Base-by-base conservation (phyloP, 78 protist genomes). In the Chrysochromulina tobinii region DNA sequence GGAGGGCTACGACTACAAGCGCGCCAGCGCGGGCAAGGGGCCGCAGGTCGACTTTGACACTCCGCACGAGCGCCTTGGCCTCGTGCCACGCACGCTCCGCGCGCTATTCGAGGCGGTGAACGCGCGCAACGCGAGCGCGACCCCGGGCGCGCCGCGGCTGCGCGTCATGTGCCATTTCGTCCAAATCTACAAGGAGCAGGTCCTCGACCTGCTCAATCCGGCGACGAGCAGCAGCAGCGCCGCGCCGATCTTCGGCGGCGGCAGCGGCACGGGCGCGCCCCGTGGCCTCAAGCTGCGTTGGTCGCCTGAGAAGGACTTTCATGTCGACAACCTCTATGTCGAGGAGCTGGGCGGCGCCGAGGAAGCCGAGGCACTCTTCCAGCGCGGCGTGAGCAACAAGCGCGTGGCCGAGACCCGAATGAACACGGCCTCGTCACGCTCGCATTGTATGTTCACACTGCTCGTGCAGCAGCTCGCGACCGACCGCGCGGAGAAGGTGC, bases 361-460 rank as follows among this genome's bases (percentile, higher is more conserved):
- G 20, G n/a, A 86, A 3, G 89, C 73, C 55, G 51, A 38, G 50
- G 20, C 11, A 23, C 69, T 88, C 69, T 58, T 88, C 14, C 27
- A 88, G 67, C 21, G 38, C 54, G 94, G 94, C 61, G 85, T 23
- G 6, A 20, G 58, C 59, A 1, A 17, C 57, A 92, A 96, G 1
- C 91, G 90, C 11, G 90, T 95, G n/a, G 97, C 95, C 2, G 54
- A 92, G 77, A 96, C 98, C 8, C 73, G 87, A 55, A 95, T 96
- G 97, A 96, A 96, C 95, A 93, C 92, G 12, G 77, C 90, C 9
- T 48, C 84, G 64, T 90, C 94, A 1, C 91, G 98, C 2, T 85
- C 97, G 86, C 98, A 96, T 73, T 87, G 96, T 68, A 20, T 96
- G 20, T 92, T 96, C 90, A 61, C 90, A n/a, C 88, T 96, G 20